Conservation (phyloP, 2,329 filamentous ascomycete species). For the Aspergillus versicolor region DNA sequence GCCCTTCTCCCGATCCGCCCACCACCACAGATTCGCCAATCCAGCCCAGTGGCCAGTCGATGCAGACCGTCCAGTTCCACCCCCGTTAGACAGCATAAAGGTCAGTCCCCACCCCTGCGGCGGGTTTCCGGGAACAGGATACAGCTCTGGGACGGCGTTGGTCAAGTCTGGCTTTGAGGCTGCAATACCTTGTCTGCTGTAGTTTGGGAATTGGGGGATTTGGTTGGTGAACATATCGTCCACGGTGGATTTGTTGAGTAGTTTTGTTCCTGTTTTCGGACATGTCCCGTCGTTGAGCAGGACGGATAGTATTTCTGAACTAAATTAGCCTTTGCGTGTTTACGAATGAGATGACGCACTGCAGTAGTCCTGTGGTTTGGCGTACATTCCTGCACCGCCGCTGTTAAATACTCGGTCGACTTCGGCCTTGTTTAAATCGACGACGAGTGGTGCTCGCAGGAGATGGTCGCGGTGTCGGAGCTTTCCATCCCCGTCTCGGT, state of each 20-base stretch:
- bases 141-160: conserved; percentile 53
- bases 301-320: conserved; percentile 24
- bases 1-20: conserved; percentile 57
- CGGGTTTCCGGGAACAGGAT: conserved; percentile 40
- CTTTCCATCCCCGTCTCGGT: background rate
- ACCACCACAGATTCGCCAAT: conserved; percentile 59
- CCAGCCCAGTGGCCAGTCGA: conserved; percentile 56
- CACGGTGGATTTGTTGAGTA: conserved; percentile 54
- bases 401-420: conserved; percentile 47
- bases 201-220: conserved; percentile 56
- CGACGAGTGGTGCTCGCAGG: conserved; percentile 29
- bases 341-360: conserved; percentile 48
- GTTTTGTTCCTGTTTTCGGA: conserved; percentile 48
- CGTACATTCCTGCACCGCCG: conserved; percentile 64
- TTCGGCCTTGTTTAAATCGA: conserved; percentile 37
- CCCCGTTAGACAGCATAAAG: conserved; percentile 47
- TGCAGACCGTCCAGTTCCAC: conserved; percentile 49
- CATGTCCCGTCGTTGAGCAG: conserved; percentile 63
- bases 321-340: too few species aligned
- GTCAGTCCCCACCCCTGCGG: conserved; percentile 67
- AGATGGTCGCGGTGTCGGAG: background rate
- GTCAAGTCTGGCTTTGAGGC: conserved; percentile 46
- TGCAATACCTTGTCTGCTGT: conserved; percentile 47
- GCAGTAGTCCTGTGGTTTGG: conserved; percentile 59
- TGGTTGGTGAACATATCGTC: conserved; percentile 61